These are phyloP conservation scores for Trapa bicornis DNA, from an alignment of 345 rosid species.

Conservation along the genomic window DNA sequence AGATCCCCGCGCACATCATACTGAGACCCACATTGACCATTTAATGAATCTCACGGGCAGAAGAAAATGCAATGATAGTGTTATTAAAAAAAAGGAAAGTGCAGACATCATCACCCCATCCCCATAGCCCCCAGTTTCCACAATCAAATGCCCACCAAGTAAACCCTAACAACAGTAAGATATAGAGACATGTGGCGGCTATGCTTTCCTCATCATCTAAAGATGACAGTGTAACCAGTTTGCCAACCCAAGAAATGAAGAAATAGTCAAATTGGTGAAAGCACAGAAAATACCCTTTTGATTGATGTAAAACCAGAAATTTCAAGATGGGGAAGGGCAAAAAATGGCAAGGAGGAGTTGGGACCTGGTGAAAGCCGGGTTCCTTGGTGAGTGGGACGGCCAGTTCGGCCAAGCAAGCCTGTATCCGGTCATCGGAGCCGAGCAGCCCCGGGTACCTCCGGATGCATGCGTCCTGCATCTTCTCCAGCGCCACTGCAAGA, in stretches of 20 bases:
- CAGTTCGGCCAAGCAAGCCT: constrained; percentile 99
- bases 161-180: no score
- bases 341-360: neutral
- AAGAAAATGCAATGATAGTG: no score
- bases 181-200: no score
- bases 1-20: constrained; percentile 89
- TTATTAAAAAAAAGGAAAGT: no score
- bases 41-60: no score
- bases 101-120: no score
- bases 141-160: no score
- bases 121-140: no score
- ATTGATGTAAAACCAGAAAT: neutral
- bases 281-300: neutral
- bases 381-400: constrained; percentile 97
- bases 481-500: constrained; percentile 66
- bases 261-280: neutral
- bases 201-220: no score
- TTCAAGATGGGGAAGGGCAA: neutral
- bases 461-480: constrained; percentile 84
- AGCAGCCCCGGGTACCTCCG: constrained; percentile 77
- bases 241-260: no score
- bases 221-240: no score
- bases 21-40: constrained; percentile 18
- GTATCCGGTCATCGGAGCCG: constrained; percentile 97
- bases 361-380: constrained; percentile 93